Conservation (phyloP, 768 basidiomycete species). For the Pisolithus orientalis region DNA sequence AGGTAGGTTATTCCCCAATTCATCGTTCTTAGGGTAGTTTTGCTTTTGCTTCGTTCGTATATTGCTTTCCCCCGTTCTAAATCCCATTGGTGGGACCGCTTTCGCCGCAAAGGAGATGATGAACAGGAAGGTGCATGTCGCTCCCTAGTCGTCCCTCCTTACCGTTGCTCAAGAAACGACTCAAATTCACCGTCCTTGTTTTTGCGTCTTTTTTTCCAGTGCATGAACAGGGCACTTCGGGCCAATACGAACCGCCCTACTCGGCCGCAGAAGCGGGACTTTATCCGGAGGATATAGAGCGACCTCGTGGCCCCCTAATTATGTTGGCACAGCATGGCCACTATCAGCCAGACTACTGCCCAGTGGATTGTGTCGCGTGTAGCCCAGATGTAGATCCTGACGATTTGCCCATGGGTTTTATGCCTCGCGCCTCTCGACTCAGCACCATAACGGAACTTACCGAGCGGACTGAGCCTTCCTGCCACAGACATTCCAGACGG, state of each 20-base stretch:
- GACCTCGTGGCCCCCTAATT: constrained; percentile 54
- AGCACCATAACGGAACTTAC: constrained; percentile 66
- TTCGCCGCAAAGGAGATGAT: constrained; percentile 30
- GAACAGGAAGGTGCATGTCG: constrained; percentile 56
- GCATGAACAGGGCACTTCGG: constrained; percentile 10
- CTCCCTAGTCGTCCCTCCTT: constrained; percentile 23
- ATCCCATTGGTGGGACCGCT: constrained; percentile 29
- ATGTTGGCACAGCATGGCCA: constrained; percentile 53
- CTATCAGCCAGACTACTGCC: constrained; percentile 24
- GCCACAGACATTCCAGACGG: constrained; percentile 39
- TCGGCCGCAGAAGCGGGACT: constrained; percentile 17
- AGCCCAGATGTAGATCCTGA: constrained; percentile 17
- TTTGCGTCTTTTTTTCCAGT: constrained; percentile 12
- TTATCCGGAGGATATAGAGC: constrained; percentile 23
- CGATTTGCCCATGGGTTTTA: constrained; percentile 30
- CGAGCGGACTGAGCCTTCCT: constrained; percentile 56
- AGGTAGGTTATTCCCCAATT: constrained; percentile 58
- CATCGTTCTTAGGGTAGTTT: constrained; percentile 27
- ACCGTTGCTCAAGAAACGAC: constrained; percentile 7
- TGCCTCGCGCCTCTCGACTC: constrained; percentile 33
- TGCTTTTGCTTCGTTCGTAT: constrained; percentile 28
- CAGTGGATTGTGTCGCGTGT: constrained; percentile 15
- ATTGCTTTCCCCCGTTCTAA: constrained; percentile 24
- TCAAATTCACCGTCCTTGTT: constrained; percentile 15
- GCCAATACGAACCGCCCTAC: constrained; percentile 4